Conservation (phyloP, 2,329 filamentous ascomycete genomes). For the Penicillium oxalicum region DNA sequence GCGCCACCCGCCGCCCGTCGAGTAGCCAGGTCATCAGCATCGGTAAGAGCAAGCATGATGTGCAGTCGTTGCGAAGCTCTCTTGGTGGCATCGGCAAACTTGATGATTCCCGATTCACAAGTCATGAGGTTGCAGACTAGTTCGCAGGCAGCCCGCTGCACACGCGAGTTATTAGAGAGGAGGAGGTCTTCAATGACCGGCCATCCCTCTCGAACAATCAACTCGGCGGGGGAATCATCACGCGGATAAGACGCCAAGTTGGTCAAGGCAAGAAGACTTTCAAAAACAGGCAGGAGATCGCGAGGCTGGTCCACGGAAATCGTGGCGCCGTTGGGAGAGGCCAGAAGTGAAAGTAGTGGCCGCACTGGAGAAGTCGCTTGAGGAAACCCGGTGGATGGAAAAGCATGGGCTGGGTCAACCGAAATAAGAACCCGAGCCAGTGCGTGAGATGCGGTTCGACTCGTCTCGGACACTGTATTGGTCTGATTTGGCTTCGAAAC, state of each 20-base stretch:
- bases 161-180: slow-evolving; percentile 65
- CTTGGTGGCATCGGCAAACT: slow-evolving; percentile 50
- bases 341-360: slow-evolving; percentile 69
- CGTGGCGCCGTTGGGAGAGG: slow-evolving; percentile 56
- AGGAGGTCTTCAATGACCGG: slow-evolving; percentile 75
- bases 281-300: slow-evolving; percentile 83
- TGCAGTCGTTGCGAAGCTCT: slow-evolving; percentile 70
- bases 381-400: slow-evolving; percentile 69
- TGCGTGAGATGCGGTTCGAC: slow-evolving; percentile 65
- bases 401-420: slow-evolving; percentile 76
- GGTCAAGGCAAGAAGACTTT: slow-evolving; percentile 83
- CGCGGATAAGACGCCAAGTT: slow-evolving; percentile 68
- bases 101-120: slow-evolving; percentile 40
- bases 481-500: slow-evolving; percentile 37
- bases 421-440: slow-evolving; percentile 81
- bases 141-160: slow-evolving; percentile 80
- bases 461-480: slow-evolving; percentile 33
- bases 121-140: slow-evolving; percentile 77
- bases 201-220: slow-evolving; percentile 70
- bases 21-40: slow-evolving; percentile 74
- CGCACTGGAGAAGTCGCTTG: slow-evolving; percentile 71
- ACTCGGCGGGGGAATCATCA: slow-evolving; percentile 50
- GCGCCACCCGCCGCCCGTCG: slow-evolving; percentile 82
- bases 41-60: slow-evolving; percentile 78
- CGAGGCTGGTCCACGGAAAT: slow-evolving; percentile 48